Percentiles rank a stretch among this genome's conserved stretches.
phyloP scores from a whole-genome alignment of 179 eudicot species.

The Silene vulgaris region DNA sequence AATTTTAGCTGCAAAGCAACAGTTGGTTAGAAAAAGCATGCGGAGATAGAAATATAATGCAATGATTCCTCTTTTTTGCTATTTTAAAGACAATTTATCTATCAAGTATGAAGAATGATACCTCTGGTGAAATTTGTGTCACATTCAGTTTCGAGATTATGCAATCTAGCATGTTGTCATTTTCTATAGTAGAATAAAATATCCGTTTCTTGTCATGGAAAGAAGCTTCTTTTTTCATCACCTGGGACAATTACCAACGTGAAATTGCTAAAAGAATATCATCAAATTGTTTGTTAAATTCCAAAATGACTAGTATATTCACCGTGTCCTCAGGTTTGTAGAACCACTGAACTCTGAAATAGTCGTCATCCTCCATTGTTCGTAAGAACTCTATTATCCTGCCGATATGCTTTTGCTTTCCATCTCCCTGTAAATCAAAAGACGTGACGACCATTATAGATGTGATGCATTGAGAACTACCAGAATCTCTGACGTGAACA shows the following conservation, averaged over 20 bases:
- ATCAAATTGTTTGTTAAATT: slow-evolving; percentile 4
- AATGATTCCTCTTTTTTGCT: neutral
- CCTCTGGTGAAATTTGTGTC: slow-evolving; percentile 47
- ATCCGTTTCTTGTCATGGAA: slow-evolving; percentile 80
- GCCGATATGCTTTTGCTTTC: slow-evolving; percentile 61
- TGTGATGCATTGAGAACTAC: neutral
- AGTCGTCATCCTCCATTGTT: slow-evolving; percentile 62
- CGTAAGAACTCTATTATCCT: slow-evolving; percentile 71
- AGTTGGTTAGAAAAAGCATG: neutral
- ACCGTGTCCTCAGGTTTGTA: slow-evolving; percentile 92
- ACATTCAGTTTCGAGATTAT: slow-evolving; percentile 69
- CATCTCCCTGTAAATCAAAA: slow-evolving; percentile 53
- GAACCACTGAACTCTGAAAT: slow-evolving; percentile 94
- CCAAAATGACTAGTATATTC: slow-evolving; percentile 17
- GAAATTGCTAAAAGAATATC: slow-evolving; percentile 12
- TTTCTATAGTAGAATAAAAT: slow-evolving; percentile 67
- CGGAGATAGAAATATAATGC: neutral
- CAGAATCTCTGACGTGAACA: neutral
- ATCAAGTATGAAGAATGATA: slow-evolving; percentile 30
- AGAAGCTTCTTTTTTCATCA: slow-evolving; percentile 57
- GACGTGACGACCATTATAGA: neutral
- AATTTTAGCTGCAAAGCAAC: slow-evolving; percentile 50
- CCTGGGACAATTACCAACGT: slow-evolving; percentile 39
- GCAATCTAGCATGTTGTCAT: slow-evolving; percentile 78
- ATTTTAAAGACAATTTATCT: slow-evolving; percentile 5